These are phyloP conservation scores for Aspergillus cejpii DNA, from an alignment of 2,329 filamentous ascomycete genomes.

Conservation along the genomic window DNA sequence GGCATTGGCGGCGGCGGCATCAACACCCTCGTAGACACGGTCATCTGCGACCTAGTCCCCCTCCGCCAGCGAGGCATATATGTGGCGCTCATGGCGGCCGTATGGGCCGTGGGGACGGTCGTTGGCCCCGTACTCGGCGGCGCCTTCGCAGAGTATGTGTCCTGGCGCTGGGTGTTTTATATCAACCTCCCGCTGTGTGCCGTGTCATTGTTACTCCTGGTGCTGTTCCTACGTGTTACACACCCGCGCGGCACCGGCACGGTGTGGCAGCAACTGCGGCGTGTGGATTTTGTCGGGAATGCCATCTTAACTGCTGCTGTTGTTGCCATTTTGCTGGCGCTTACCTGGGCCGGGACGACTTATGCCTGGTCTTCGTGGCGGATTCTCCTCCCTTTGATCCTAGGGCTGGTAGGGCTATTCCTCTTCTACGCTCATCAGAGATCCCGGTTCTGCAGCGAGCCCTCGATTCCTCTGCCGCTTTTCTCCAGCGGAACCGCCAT, in stretches of 20 bases:
- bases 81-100: constrained; percentile 17
- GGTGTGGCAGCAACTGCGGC: background rate
- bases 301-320: constrained; percentile 11
- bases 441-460: constrained; percentile 13
- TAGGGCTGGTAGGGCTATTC: constrained; percentile 41
- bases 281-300: constrained; percentile 13
- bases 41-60: constrained; percentile 37
- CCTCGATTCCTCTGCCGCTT: constrained; percentile 40
- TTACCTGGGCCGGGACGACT: constrained; percentile 17
- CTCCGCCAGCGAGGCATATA: constrained; percentile 24
- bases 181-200: constrained; percentile 25
- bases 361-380: constrained; percentile 50
- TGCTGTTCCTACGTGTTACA: constrained; percentile 3
- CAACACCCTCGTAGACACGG: constrained; percentile 33
- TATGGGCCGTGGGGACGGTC: constrained; percentile 21
- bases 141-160: constrained; percentile 19
- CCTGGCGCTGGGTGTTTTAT: constrained; percentile 27
- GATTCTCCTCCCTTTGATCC: constrained; percentile 51
- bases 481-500: constrained; percentile 41
- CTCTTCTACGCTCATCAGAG: background rate
- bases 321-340: constrained; percentile 10
- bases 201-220: constrained; percentile 13
- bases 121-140: constrained; percentile 26
- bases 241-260: background rate
- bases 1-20: constrained; percentile 42